These are phyloP conservation scores for Globisporangium solare DNA, from an alignment of 352 stramenopile species.

Conservation along the genomic window DNA sequence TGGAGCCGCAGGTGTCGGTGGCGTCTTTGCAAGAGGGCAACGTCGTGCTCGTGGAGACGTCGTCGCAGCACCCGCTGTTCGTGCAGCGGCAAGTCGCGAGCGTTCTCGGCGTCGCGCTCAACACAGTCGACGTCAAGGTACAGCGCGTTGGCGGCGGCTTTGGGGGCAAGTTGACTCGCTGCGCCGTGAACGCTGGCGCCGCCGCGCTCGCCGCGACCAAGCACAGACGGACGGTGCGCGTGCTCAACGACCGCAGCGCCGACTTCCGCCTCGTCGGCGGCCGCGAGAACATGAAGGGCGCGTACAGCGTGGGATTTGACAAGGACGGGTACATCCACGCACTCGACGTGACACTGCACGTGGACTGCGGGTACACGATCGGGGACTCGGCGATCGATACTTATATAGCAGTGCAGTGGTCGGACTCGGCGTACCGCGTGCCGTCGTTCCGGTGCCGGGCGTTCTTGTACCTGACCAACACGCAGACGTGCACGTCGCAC, in stretches of 20 bases:
- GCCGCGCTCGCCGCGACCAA: conserved; percentile 88
- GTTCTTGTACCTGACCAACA: conserved; percentile 91
- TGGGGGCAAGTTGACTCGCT: conserved; percentile 95
- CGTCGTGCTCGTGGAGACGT: conserved; percentile 89
- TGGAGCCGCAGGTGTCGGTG: conserved; percentile 88
- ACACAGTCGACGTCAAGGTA: conserved; percentile 88
- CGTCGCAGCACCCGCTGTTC: conserved; percentile 92
- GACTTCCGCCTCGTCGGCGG: conserved; percentile 94
- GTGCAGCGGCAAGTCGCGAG: conserved; percentile 88
- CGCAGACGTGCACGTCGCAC: conserved; percentile 94
- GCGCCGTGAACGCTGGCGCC: conserved; percentile 87
- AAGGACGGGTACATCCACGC: conserved; percentile 84
- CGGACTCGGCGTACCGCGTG: conserved; percentile 94
- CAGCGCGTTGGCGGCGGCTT: conserved; percentile 97
- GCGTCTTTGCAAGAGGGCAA: conserved; percentile 79
- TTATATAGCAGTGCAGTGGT: conserved; percentile 93
- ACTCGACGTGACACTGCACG: conserved; percentile 91
- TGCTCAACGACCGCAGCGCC: conserved; percentile 90
- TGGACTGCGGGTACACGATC: conserved; percentile 92
- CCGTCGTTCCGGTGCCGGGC: conserved; percentile 87
- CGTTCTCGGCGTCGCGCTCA: conserved; percentile 85
- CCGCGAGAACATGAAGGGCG: conserved; percentile 91
- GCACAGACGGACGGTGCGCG: conserved; percentile 85
- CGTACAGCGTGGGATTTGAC: conserved; percentile 89
- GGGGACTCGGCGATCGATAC: conserved; percentile 92